Evolutionary conservation across 139 green algal genomes (phyloP).

Genomic region (Picochlorum costavermella): DNA sequence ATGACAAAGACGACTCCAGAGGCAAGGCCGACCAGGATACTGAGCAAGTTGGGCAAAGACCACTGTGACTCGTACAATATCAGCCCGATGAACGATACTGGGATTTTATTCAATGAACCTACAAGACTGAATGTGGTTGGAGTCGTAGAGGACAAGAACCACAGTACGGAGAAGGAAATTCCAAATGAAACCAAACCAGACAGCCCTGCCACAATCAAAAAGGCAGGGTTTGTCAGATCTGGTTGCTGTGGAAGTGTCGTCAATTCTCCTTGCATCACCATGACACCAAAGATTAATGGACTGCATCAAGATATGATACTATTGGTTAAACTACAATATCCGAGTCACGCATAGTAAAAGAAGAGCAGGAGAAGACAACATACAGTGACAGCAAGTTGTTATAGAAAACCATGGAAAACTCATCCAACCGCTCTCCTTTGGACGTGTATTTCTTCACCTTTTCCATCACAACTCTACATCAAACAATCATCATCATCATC

Average conservation of each 20-base stretch:
- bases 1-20: conserved; percentile 68
- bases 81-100: conserved; percentile 76
- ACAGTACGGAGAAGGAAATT: conserved; percentile 76
- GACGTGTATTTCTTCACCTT: conserved; percentile 26
- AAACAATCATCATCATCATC: conserved; percentile 45
- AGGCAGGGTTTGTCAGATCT: conserved; percentile 35
- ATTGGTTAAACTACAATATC: no score
- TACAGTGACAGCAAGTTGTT: conserved; percentile 82
- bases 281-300: conserved; percentile 44
- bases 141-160: conserved; percentile 87
- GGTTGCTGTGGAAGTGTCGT: conserved; percentile 28
- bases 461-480: conserved; percentile 78
- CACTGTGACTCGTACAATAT: conserved; percentile 66
- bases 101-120: conserved; percentile 80
- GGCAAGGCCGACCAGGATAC: conserved; percentile 66
- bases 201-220: conserved; percentile 32
- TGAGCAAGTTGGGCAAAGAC: conserved; percentile 63
- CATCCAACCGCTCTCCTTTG: conserved; percentile 38
- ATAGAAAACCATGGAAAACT: conserved; percentile 74
- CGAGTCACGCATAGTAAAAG: no score
- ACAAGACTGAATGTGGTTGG: conserved; percentile 86
- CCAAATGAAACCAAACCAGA: conserved; percentile 47
- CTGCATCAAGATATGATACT: not conserved
- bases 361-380: conserved; percentile 11
- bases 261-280: conserved; percentile 46